Conservation (phyloP, 2,329 filamentous ascomycete genomes). For the Teratosphaeria pseudoeucalypti region DNA sequence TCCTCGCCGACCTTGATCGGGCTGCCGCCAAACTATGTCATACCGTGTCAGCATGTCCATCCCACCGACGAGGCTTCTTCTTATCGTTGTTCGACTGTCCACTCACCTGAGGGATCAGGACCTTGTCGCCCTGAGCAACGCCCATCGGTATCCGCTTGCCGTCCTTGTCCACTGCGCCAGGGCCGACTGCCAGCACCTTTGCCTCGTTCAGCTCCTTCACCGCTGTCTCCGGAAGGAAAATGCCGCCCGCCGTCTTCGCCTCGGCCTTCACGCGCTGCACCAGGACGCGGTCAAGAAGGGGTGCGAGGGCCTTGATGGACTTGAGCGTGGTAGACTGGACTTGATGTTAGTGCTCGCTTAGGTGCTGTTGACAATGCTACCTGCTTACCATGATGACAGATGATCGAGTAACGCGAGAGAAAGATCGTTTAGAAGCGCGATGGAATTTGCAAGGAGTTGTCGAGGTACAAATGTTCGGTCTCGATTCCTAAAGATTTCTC, state of each 20-base stretch:
- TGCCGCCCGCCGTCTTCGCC: constrained; percentile 88
- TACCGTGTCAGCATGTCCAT: constrained; percentile 12
- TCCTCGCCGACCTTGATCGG: constrained; percentile 96
- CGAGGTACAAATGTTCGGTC: neutral
- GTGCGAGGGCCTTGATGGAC: constrained; percentile 87
- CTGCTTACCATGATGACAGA: constrained; percentile 5
- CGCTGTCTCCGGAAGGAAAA: constrained; percentile 93
- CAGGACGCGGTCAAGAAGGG: constrained; percentile 94
- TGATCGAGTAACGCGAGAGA: neutral
- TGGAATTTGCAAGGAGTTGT: constrained; percentile 2
- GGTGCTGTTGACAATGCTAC: neutral
- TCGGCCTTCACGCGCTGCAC: constrained; percentile 97
- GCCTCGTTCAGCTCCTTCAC: constrained; percentile 99
- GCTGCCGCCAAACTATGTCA: constrained; percentile 71
- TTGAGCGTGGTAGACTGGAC: constrained; percentile 55
- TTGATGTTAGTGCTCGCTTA: neutral
- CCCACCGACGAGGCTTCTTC: constrained; percentile 1
- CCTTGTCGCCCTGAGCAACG: constrained; percentile 75
- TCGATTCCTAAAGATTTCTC: constrained; percentile 3
- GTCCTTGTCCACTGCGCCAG: constrained; percentile 75
- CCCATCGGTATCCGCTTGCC: constrained; percentile 80
- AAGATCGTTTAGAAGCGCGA: neutral
- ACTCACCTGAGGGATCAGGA: constrained; percentile 82
- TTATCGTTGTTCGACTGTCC: neutral
- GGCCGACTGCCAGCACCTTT: constrained; percentile 89